These are phyloP conservation scores for Hymenoscyphus repandus DNA, from an alignment of 2,329 filamentous ascomycete genomes.

Conservation along the genomic window DNA sequence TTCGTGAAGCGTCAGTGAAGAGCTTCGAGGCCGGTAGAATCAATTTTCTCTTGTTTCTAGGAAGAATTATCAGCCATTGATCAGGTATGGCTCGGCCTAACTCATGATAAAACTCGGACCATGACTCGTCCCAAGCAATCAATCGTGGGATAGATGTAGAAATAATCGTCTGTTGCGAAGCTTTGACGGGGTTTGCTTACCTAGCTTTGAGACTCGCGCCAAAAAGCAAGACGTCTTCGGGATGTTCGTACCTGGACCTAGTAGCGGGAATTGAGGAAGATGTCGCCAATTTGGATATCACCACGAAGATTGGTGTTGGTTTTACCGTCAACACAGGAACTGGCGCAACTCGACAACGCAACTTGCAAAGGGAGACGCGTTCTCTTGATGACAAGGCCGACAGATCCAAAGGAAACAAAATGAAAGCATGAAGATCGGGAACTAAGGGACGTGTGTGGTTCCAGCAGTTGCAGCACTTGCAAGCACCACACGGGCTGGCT, in stretches of 20 bases:
- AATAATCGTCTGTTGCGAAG: not conserved
- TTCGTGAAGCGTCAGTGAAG: not conserved
- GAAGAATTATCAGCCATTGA: conserved; percentile 2
- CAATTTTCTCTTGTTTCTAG: not conserved
- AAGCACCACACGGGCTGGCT: conserved; percentile 10
- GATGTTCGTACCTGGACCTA: conserved; percentile 2
- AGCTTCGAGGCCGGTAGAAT: not conserved
- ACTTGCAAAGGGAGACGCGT: conserved; percentile 3
- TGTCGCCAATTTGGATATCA: not conserved
- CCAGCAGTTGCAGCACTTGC: too few species aligned
- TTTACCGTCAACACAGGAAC: too few species aligned
- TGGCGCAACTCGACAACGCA: not conserved
- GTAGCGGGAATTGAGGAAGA: not conserved
- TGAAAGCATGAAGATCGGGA: conserved; percentile 14
- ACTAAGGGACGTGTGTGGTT: not conserved
- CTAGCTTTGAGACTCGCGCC: conserved; percentile 13
- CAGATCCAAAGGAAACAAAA: conserved; percentile 11
- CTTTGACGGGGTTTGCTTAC: conserved; percentile 8
- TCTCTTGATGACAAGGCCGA: not conserved
- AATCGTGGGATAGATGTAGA: too few species aligned
- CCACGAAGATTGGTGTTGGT: too few species aligned
- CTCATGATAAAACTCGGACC: not conserved
- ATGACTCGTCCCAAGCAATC: too few species aligned
- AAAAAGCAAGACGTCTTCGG: conserved; percentile 14
- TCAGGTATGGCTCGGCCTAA: not conserved